phyloP scores from a whole-genome alignment of 257 asterid species.

The Primulina eburnea region DNA sequence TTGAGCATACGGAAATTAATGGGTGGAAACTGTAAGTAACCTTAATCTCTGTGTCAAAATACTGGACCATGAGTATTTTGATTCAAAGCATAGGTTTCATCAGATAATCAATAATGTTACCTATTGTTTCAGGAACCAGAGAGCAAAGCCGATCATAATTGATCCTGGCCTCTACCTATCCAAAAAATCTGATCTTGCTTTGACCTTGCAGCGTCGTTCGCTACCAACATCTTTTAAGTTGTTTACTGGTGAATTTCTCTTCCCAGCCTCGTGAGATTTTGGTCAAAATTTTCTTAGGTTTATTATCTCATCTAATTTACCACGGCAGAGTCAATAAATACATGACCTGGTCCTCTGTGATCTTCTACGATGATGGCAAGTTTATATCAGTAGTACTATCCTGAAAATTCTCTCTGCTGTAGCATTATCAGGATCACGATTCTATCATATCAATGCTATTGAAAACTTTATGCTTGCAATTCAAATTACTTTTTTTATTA shows the following conservation, averaged over 20 bases:
- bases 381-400: not conserved
- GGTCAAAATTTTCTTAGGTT: not conserved
- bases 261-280: not conserved
- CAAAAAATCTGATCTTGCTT: conserved; percentile 79
- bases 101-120: conserved; percentile 4
- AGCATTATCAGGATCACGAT: not conserved
- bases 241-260: conserved; percentile 70
- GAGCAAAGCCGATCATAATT: conserved; percentile 86
- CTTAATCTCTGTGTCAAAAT: not conserved
- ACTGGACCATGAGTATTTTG: not conserved
- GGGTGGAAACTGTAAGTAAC: conserved; percentile 95
- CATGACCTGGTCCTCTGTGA: not conserved
- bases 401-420: not conserved
- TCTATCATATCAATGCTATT: not conserved
- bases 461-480: not conserved
- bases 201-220: conserved; percentile 90
- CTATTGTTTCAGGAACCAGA: conserved; percentile 67
- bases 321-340: not conserved
- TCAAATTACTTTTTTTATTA: not conserved
- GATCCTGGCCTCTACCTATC: conserved; percentile 96
- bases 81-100: not conserved
- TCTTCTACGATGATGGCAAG: not conserved
- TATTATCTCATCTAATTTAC: too few species aligned
- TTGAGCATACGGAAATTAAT: conserved; percentile 74
- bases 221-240: conserved; percentile 81